Percentiles rank a stretch among this genome's conserved stretches.
These are phyloP conservation scores for Curvularia eragrostidis DNA, from an alignment of 2,329 filamentous ascomycete genomes.

Conservation along the genomic window DNA sequence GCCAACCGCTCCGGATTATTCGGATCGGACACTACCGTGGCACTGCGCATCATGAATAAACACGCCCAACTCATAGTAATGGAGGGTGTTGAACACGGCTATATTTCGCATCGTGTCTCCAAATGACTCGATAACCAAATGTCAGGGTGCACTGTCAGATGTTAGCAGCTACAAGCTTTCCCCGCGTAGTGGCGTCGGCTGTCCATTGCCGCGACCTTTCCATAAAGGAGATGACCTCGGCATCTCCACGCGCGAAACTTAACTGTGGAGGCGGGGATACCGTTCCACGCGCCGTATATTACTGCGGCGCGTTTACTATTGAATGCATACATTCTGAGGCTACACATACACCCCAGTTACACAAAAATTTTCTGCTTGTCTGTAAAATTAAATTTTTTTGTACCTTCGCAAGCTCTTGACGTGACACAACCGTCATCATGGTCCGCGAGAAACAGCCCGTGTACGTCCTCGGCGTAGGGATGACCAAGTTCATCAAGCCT, in stretches of 20 bases:
- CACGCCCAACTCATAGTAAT: background rate
- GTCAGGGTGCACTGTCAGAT: background rate
- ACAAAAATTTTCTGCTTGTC: background rate
- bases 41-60: background rate
- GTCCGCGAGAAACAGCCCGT: slow-evolving; percentile 61
- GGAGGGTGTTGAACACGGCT: background rate
- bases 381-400: slow-evolving; percentile 1
- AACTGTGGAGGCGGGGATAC: slow-evolving; percentile 27
- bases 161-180: background rate
- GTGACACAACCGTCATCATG: slow-evolving; percentile 51
- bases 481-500: slow-evolving; percentile 99
- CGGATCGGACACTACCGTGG: background rate
- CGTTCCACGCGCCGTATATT: slow-evolving; percentile 19
- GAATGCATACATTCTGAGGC: background rate
- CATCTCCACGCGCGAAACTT: slow-evolving; percentile 25
- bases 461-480: slow-evolving; percentile 96
- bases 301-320: slow-evolving; percentile 15
- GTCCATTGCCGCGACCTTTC: slow-evolving; percentile 17
- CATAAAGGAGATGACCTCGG: slow-evolving; percentile 34
- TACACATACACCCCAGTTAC: background rate
- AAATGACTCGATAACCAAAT: background rate
- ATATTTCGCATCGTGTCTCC: background rate
- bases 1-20: background rate
- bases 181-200: background rate
- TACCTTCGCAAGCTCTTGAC: background rate